Conservation (phyloP, 345 rosid genomes). For the Noccaea caerulescens region DNA sequence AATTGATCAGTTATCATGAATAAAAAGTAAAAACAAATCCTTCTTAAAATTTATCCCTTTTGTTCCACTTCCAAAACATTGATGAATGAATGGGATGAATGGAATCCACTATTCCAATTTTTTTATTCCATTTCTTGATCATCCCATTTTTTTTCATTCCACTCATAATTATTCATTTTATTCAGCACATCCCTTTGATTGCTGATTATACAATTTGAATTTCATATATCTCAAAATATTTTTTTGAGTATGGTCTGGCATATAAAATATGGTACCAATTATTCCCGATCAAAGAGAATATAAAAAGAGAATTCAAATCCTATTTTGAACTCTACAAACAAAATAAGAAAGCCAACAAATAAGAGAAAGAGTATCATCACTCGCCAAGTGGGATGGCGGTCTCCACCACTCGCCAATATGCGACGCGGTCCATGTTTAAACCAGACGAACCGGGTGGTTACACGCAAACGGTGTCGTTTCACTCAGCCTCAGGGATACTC, state of each 20-base stretch:
- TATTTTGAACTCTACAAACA: conserved; percentile 8
- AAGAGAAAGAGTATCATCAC: conserved; percentile 36
- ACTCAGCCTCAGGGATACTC: not conserved
- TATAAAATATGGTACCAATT: conserved; percentile 23
- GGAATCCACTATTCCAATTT: too few species aligned
- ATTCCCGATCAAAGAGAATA: conserved; percentile 35
- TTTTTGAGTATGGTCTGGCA: conserved; percentile 18
- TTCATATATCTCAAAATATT: conserved; percentile 28
- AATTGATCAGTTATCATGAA: too few species aligned
- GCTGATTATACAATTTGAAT: not conserved
- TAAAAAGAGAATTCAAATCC: conserved; percentile 25
- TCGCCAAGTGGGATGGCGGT: conserved; percentile 42
- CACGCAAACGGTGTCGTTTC: conserved; percentile 6
- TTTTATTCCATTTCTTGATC: too few species aligned
- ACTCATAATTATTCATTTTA: too few species aligned
- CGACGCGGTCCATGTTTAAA: conserved; percentile 26
- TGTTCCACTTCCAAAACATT: too few species aligned
- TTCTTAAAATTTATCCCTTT: too few species aligned
- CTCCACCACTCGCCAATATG: conserved; percentile 41
- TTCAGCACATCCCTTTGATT: too few species aligned
- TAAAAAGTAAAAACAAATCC: too few species aligned
- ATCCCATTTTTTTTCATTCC: too few species aligned
- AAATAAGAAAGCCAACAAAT: conserved; percentile 11
- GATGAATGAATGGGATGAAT: too few species aligned
- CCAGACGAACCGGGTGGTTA: conserved; percentile 22